Evolutionary conservation across 371 early-diverging fungal genomes (phyloP), one percentile per base, ranked within the genome.

Genomic region (Dichotomocladium elegans): DNA sequence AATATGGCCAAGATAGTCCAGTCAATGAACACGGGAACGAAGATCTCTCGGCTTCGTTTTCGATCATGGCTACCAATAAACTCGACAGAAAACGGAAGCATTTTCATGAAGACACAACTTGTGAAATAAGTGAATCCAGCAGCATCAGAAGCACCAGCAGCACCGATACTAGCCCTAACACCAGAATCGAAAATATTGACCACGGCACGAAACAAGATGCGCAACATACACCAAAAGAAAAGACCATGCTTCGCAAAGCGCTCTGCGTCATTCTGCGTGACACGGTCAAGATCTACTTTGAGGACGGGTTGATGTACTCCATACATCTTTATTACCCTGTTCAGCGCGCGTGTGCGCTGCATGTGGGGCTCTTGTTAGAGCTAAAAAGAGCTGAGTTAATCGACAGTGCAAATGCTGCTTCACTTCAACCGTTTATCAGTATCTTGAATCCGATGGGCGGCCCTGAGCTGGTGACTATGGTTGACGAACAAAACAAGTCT

Each of bases 321-420:
- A 47, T 61, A 14, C 47, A 51, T 33, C 37, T 61, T 15, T 52
- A 54, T 0, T 55, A 55, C 35, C 31, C 47, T 2, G 56, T 61
- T 8, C 61, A 56, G 27, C 35, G 33, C 21, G 50, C 51, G 3
- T 50, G 51, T 15, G 46, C 60, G 4, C 24, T 60, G 2, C 34
- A 55, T n/a, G 47, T 60, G 9, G 60, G 60, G 6, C 14, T 60
- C 7, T 25, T 60, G 15, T 41, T 60, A 27, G 55, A 60, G n/a
- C 31, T 41, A 3, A 51, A 51, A 45, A 46, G 37, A 1, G 41
- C 27, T 11, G 55, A 49, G 37, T 12, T 49, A 14, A 15, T 53
- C 17, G 42, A 48, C 9, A 54, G 48, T 28, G 34, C 40, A 15
- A n/a, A 34, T 35, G 25, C 34, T n/a, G 15, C 27, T 17, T 40